Evolutionary conservation across 768 basidiomycete species (phyloP).

Genomic region (Boletus tomentosulus): DNA sequence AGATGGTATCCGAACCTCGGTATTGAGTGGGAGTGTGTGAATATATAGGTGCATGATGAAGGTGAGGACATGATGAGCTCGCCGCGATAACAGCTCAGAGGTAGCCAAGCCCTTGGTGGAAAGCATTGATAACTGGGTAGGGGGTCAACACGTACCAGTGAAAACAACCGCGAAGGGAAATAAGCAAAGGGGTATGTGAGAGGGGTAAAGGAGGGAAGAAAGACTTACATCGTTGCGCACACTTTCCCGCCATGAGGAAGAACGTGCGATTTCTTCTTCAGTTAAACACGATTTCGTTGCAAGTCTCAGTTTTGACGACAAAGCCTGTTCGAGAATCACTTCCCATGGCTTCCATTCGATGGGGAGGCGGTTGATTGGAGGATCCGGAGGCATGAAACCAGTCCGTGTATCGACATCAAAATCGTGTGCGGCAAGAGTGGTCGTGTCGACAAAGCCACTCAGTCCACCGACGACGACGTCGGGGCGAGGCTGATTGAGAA

Average conservation of each 20-base stretch:
- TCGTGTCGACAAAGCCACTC: conserved; percentile 40
- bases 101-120: conserved; percentile 40
- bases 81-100: conserved; percentile 56
- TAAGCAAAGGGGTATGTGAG: background rate
- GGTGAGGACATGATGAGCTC: conserved; percentile 70
- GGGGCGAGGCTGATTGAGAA: conserved; percentile 34
- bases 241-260: conserved; percentile 49
- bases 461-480: conserved; percentile 22
- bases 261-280: conserved; percentile 35
- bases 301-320: conserved; percentile 48
- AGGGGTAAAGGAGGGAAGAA: background rate
- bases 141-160: background rate
- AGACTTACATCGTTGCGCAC: conserved; percentile 46
- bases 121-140: conserved; percentile 51
- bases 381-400: conserved; percentile 85
- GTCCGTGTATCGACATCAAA: conserved; percentile 91
- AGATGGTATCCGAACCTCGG: conserved; percentile 60
- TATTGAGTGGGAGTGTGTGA: conserved; percentile 53
- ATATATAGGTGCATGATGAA: conserved; percentile 78
- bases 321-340: conserved; percentile 46
- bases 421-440: conserved; percentile 75
- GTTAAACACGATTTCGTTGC: conserved; percentile 42
- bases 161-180: background rate
- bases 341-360: conserved; percentile 73
- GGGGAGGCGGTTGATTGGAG: conserved; percentile 63